Evolutionary conservation across 2,329 filamentous ascomycete genomes (phyloP), one percentile per base, ranked within the genome.

Genomic region (Parafenestella ontariensis): DNA sequence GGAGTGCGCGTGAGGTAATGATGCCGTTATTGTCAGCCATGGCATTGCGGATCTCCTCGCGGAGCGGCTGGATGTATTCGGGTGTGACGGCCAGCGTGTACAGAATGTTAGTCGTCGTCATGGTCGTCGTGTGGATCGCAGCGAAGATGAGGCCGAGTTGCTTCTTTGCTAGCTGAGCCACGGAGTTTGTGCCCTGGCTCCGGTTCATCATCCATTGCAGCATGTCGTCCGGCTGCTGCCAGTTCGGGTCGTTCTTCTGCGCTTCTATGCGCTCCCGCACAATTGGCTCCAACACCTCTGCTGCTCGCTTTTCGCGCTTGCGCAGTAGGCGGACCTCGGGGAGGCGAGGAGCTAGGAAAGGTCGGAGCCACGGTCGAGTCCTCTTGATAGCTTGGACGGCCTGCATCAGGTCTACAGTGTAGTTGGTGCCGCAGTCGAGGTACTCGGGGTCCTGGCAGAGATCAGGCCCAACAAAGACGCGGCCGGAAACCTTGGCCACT

Each of bases 1-100:
- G 70, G 13, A 76, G 49, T 3, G 73, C 69, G 5, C 60, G 58
- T 4, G 59, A 59, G 2, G 68, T 73, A 21, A 75, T 66, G 3
- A 62, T 53, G 9, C 71, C 72, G 33, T 52, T 62, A 26, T 72
- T 66, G 1, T 83, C 36, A 62, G 70, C 7, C 55, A 66, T 17
- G 77, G 78, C 58, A 51, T 78, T 34, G 61, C 75, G 52, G 47
- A 76, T 18, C 77, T 83, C 58, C 13, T 82, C 44, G 61, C 75
- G 18, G 37, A 80, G 28, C 36, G 77, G 80, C 40, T 76, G 68
- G 61, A 78, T 74, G 47, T 79, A 79, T 47, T 77, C 77, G 1
- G 77, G 74, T 2, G 56, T 62, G 4, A 59, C 61, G 6, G 71
- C 71, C 3, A 76, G 52, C 3, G 59, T 70, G 59, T 72, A 74